phyloP scores from a whole-genome alignment of 2,329 filamentous ascomycete genomes.

The Furcasterigmium sp. region DNA sequence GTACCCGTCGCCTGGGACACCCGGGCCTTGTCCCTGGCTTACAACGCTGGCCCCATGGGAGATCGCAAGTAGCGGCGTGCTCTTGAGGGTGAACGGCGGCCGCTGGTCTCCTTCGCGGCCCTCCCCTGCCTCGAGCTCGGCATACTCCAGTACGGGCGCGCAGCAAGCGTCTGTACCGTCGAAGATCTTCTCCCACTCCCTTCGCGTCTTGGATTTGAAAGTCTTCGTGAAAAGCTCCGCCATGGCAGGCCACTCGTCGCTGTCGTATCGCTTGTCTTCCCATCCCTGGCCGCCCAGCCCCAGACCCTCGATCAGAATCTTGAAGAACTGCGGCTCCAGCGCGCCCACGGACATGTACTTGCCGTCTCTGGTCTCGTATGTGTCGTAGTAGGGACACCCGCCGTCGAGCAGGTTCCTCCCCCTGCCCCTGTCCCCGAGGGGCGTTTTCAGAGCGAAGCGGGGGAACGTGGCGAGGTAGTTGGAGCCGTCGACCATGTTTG shows the following conservation, averaged over 20 bases:
- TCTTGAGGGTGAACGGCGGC: conserved; percentile 62
- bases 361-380: conserved; percentile 77
- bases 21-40: conserved; percentile 56
- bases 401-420: conserved; percentile 79
- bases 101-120: conserved; percentile 63
- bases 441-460: conserved; percentile 59
- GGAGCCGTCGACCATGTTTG: conserved; percentile 93
- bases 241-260: conserved; percentile 62
- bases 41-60: conserved; percentile 34
- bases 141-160: conserved; percentile 76
- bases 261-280: conserved; percentile 52
- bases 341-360: conserved; percentile 84
- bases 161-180: conserved; percentile 90
- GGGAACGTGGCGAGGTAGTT: conserved; percentile 76
- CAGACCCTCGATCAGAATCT: conserved; percentile 60
- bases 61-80: conserved; percentile 64
- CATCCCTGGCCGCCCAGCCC: conserved; percentile 48
- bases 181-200: conserved; percentile 81
- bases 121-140: conserved; percentile 55
- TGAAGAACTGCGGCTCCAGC: conserved; percentile 83
- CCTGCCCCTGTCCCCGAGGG: conserved; percentile 56
- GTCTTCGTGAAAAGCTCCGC: conserved; percentile 50
- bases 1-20: conserved; percentile 66
- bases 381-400: conserved; percentile 83
- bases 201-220: conserved; percentile 66